A percentile compares a stretch with the other conserved stretches of the same genome.
Conservation (phyloP, 2,329 filamentous ascomycete species). For the Calonectria henricotiae region DNA sequence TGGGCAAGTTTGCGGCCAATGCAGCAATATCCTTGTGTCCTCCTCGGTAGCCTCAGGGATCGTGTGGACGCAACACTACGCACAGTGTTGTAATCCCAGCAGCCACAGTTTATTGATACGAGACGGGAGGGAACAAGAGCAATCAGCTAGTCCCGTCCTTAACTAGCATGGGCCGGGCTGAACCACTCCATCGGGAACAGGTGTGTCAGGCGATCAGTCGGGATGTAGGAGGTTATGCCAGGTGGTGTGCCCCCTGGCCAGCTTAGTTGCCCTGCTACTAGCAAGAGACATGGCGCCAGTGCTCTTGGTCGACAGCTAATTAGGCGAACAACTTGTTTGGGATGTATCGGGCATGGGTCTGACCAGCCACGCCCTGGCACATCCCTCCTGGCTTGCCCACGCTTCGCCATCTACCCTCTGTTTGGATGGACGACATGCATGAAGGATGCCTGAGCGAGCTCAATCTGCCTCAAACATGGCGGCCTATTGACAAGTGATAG, state of each 20-base stretch:
- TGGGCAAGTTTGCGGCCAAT: slow-evolving; percentile 7
- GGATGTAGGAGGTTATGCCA: slow-evolving; percentile 28
- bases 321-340: slow-evolving; percentile 31
- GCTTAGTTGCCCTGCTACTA: slow-evolving; percentile 22
- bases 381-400: slow-evolving; percentile 19
- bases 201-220: slow-evolving; percentile 42
- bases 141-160: slow-evolving; percentile 32
- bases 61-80: slow-evolving; percentile 12
- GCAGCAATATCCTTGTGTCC: slow-evolving; percentile 19
- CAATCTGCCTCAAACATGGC: slow-evolving; percentile 19
- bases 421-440: slow-evolving; percentile 27
- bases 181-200: slow-evolving; percentile 51
- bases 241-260: slow-evolving; percentile 24
- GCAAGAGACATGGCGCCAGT: slow-evolving; percentile 26
- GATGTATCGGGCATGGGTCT: slow-evolving; percentile 28
- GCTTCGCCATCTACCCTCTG: slow-evolving; percentile 7
- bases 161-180: slow-evolving; percentile 44
- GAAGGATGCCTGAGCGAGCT: slow-evolving; percentile 22
- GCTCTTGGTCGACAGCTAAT: slow-evolving; percentile 28
- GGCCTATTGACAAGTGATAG: slow-evolving; percentile 23
- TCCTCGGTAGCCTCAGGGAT: slow-evolving; percentile 17
- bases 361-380: slow-evolving; percentile 29
- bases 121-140: slow-evolving; percentile 30
- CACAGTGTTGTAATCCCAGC: slow-evolving; percentile 16
- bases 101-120: slow-evolving; percentile 34